Base-by-base conservation (phyloP, 805 yeast genomes). In the Cyberlindnera mississippiensis region DNA sequence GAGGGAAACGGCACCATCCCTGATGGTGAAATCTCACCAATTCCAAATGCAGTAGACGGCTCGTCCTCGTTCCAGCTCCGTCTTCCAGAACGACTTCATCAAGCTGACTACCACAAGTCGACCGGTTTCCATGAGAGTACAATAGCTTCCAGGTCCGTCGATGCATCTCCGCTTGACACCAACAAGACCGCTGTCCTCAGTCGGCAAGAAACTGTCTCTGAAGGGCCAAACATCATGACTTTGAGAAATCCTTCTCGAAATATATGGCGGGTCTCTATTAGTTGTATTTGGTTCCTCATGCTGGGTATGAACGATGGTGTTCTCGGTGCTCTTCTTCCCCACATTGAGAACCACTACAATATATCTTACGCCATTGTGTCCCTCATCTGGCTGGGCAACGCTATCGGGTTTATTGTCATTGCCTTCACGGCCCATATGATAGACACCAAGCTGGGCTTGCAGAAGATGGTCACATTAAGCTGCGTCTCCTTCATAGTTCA, bases 261-360 rank as follows among this genome's bases (percentile, higher is more conserved):
- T 48, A 35, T 42, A 17, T 68, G 67, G 63, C 57, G 82, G 45
- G 52, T 74, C 4, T 34, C 63, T 6, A 58, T 74, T 9, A 51
- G 63, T n/a, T 58, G 70, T 15, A 12, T 58, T 6, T 75, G 76
- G 75, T 54, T 60, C 9, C 55, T 71, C 28, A 50, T 64, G 9
- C 48, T 57, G 11, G 82, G 82, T 3, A 56, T 73, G 48, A 53
- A 68, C 28, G 85, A 78, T 52, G 78, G 78, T 41, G 75, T 78
- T 18, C 73, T 80, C 1, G 85, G 83, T 42, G 79, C 82, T 0
- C 57, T 78, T 15, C 59, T 78, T 39, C 81, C 80, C 6, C 60
- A 63, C 32, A 72, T 78, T 30, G 82, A 78, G 48, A 53, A 41
- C 7, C 64, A 70, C 52, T 78, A 76, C 53, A 38, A 53, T 26